phyloP scores from a whole-genome alignment of 208 protist species.

The Leishmania martiniquensis region DNA sequence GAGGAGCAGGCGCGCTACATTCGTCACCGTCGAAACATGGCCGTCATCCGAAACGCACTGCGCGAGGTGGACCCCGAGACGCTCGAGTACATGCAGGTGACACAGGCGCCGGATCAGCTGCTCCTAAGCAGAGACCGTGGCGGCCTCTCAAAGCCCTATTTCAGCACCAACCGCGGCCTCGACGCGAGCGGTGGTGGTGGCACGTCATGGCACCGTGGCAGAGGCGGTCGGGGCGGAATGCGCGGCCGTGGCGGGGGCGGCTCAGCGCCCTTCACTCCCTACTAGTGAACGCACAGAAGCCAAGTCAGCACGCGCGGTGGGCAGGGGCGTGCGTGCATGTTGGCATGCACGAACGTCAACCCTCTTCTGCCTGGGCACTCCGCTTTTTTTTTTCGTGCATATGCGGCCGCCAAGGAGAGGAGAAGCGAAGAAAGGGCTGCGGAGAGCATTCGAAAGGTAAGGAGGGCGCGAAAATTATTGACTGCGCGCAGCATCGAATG shows the following conservation, averaged over 20 bases:
- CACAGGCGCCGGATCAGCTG: constrained; percentile 28
- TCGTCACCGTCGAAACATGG: constrained; percentile 45
- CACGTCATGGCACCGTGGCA: constrained; percentile 11
- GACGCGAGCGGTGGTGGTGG: not conserved
- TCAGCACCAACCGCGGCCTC: not conserved
- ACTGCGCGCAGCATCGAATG: not conserved
- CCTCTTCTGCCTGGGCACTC: no score
- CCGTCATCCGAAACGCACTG: constrained; percentile 70
- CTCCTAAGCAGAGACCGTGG: not conserved
- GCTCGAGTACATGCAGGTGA: constrained; percentile 55
- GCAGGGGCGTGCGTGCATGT: not conserved
- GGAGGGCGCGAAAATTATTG: no score
- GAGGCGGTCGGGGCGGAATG: constrained; percentile 6
- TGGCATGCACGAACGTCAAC: not conserved
- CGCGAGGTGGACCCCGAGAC: constrained; percentile 75
- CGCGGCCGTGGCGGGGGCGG: not conserved
- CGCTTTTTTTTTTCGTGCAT: no score
- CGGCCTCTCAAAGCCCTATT: not conserved
- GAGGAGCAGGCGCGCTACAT: constrained; percentile 31
- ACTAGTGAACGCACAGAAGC: not conserved
- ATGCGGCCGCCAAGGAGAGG: no score
- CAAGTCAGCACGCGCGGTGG: not conserved
- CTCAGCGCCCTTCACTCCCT: constrained; percentile 2
- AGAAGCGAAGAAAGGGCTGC: no score
- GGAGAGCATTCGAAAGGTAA: no score